A percentile compares a stretch with the other conserved stretches of the same genome.
Evolutionary conservation across 768 basidiomycete species (phyloP).

Genomic region (Hemileccinum impolitum): DNA sequence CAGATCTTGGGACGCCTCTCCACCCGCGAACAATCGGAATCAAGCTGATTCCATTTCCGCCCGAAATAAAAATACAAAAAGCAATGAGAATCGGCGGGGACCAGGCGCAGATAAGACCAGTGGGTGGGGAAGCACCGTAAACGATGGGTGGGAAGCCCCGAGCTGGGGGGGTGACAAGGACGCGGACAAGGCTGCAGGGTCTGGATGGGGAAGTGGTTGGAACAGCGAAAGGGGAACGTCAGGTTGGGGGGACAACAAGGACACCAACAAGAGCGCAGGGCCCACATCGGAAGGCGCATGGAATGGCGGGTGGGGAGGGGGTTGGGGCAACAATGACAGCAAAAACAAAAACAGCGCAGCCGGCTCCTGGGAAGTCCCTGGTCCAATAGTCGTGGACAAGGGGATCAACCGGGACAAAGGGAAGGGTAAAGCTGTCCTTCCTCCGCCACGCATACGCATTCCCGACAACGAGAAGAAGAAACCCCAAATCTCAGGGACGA

Average conservation of each 20-base stretch:
- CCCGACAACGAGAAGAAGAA: slow-evolving; percentile 14
- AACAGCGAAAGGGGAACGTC: too few relatives aligned
- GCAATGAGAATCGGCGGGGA: slow-evolving; percentile 7
- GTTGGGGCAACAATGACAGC: background rate
- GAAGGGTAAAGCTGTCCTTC: slow-evolving; percentile 10
- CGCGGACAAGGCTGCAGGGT: background rate
- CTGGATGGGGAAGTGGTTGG: too few relatives aligned
- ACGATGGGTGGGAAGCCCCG: background rate
- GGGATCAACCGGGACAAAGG: slow-evolving; percentile 3
- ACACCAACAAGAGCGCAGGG: too few relatives aligned
- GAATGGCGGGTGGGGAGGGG: slow-evolving; percentile 1
- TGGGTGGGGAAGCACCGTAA: slow-evolving; percentile 8
- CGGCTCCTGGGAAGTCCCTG: slow-evolving; percentile 3
- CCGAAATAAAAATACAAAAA: background rate
- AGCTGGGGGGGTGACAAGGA: background rate
- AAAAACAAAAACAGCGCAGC: background rate
- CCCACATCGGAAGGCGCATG: background rate
- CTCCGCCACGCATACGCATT: slow-evolving; percentile 27
- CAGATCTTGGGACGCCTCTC: background rate
- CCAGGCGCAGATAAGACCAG: background rate
- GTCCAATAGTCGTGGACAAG: slow-evolving; percentile 11
- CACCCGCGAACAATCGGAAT: background rate
- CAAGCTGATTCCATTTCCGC: background rate
- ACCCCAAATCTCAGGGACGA: slow-evolving; percentile 22
- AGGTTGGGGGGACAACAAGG: background rate